Percentiles rank a stretch among this genome's conserved stretches.
Conservation (phyloP, 2,329 filamentous ascomycete species). For the Cercospora berteroae region DNA sequence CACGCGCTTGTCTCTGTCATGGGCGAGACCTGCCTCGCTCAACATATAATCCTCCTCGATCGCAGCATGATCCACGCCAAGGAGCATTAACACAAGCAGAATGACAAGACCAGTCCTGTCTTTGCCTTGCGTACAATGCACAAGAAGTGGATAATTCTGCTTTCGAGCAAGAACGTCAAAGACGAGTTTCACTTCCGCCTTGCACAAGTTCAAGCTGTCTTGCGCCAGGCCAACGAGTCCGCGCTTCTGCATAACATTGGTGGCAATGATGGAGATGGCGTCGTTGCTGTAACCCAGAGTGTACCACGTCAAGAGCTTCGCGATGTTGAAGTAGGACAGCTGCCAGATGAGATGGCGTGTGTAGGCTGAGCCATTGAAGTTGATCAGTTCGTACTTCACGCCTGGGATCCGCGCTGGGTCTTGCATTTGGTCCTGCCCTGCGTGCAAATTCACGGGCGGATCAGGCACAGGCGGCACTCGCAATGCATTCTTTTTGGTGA, state of each 20-base stretch:
- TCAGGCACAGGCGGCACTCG: slow-evolving; percentile 47
- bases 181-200: slow-evolving; percentile 57
- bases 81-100: slow-evolving; percentile 64
- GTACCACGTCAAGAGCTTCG: slow-evolving; percentile 63
- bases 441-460: slow-evolving; percentile 4
- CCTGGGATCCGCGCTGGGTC: slow-evolving; percentile 60
- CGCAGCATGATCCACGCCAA: slow-evolving; percentile 56
- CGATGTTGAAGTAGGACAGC: slow-evolving; percentile 64
- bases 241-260: slow-evolving; percentile 67
- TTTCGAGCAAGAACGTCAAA: slow-evolving; percentile 52
- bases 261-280: slow-evolving; percentile 67
- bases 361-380: slow-evolving; percentile 70
- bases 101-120: slow-evolving; percentile 75
- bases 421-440: slow-evolving; percentile 34
- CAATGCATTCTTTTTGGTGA: slow-evolving; percentile 57
- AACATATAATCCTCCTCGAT: slow-evolving; percentile 71
- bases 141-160: slow-evolving; percentile 60
- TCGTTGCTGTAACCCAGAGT: slow-evolving; percentile 64
- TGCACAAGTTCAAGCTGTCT: slow-evolving; percentile 68
- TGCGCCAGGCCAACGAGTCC: slow-evolving; percentile 69
- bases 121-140: slow-evolving; percentile 89
- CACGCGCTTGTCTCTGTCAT: slow-evolving; percentile 63
- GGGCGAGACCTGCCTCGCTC: slow-evolving; percentile 59
- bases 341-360: slow-evolving; percentile 66
- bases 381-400: slow-evolving; percentile 64